These are phyloP conservation scores for Marasmius oreades DNA, from an alignment of 1,284 basidiomycete species.

Conservation along the genomic window DNA sequence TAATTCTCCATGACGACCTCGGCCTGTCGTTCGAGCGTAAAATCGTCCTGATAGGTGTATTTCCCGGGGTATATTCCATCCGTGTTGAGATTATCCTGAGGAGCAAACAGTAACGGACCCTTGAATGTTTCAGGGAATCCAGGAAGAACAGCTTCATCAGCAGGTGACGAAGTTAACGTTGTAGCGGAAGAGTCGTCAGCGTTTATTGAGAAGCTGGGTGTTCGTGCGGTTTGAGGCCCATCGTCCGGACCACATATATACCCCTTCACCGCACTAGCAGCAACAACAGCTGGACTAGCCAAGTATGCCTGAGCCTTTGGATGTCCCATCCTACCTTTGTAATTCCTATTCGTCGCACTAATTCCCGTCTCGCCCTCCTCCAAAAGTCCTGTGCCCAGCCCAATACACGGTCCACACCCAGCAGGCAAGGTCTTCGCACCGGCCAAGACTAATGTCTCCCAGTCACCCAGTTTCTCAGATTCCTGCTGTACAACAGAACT, in stretches of 20 bases:
- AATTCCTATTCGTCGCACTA: conserved; percentile 97
- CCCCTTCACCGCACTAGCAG: conserved; percentile 91
- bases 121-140: conserved; percentile 84
- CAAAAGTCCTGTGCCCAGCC: conserved; percentile 88
- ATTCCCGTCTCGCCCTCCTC: conserved; percentile 96
- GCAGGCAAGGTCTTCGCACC: conserved; percentile 93
- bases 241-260: conserved; percentile 83
- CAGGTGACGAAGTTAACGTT: conserved; percentile 22
- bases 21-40: conserved; percentile 91
- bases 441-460: conserved; percentile 82
- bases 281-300: conserved; percentile 94
- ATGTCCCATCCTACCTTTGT: conserved; percentile 97
- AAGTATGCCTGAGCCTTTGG: conserved; percentile 96
- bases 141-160: conserved; percentile 60
- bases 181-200: conserved; percentile 30
- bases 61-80: conserved; percentile 99
- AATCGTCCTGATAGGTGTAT: conserved; percentile 99
- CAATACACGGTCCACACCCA: conserved; percentile 98
- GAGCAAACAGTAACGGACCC: conserved; percentile 87
- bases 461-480: conserved; percentile 83
- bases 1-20: conserved; percentile 99
- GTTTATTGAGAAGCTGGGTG: conserved; percentile 60
- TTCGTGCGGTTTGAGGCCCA: conserved; percentile 47
- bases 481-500: conserved; percentile 90
- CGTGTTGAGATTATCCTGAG: conserved; percentile 97